Evolutionary conservation across 2,329 filamentous ascomycete genomes (phyloP).

Genomic region (Amylocarpus encephaloides): DNA sequence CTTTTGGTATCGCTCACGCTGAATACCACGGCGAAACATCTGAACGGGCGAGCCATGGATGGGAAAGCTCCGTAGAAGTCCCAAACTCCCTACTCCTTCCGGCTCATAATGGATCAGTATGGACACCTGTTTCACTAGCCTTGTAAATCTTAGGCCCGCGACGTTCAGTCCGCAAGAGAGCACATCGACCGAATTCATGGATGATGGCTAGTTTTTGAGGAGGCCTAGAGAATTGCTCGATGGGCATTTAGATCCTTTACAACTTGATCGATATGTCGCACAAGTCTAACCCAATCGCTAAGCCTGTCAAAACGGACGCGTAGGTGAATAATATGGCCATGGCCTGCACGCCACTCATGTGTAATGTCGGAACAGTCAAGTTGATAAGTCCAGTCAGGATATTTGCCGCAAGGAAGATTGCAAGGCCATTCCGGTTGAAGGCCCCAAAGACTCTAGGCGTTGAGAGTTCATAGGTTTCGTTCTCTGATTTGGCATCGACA

Average conservation of each 20-base stretch:
- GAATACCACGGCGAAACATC: no score
- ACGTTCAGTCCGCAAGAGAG: no score
- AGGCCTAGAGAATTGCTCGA: no score
- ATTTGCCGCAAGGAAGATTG: constrained; percentile 81
- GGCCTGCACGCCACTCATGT: constrained; percentile 56
- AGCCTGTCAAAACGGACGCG: constrained; percentile 55
- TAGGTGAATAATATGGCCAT: constrained; percentile 74
- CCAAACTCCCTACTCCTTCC: no score
- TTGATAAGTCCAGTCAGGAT: constrained; percentile 85
- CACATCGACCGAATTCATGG: no score
- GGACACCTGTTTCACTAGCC: no score
- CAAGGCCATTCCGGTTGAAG: constrained; percentile 83
- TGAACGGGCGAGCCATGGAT: no score
- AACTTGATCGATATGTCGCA: constrained; percentile 67
- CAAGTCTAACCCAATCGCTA: constrained; percentile 62
- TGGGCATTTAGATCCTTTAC: constrained; percentile 32
- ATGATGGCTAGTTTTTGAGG: no score
- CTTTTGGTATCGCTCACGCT: no score
- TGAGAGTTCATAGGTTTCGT: constrained; percentile 56
- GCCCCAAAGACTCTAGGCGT: constrained; percentile 78
- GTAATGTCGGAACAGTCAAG: constrained; percentile 74
- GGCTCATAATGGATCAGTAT: no score
- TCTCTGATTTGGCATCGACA: constrained; percentile 47
- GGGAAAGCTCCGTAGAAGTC: no score
- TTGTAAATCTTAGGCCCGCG: no score